phyloP scores from a whole-genome alignment of 192 early-diverging fungal genomes.

The Linnemannia elongata region DNA sequence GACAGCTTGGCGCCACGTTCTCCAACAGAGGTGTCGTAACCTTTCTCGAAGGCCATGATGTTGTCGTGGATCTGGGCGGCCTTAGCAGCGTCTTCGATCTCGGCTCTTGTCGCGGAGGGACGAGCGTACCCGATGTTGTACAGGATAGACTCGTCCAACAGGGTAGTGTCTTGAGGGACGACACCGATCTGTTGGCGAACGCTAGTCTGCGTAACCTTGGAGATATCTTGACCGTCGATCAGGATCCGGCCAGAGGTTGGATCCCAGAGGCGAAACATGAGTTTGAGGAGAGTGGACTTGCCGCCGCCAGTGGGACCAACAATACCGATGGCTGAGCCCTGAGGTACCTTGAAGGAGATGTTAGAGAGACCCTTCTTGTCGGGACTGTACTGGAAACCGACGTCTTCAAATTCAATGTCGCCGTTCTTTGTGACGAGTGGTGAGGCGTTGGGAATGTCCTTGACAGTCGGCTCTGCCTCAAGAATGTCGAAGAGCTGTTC shows the following conservation, averaged over 20 bases:
- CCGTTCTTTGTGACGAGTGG: slow-evolving; percentile 58
- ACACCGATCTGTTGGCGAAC: slow-evolving; percentile 71
- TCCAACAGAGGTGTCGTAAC: slow-evolving; percentile 91
- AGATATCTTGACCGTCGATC: slow-evolving; percentile 75
- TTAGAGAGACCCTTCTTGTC: slow-evolving; percentile 60
- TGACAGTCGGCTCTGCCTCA: slow-evolving; percentile 60
- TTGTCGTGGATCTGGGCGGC: slow-evolving; percentile 82
- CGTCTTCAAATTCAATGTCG: slow-evolving; percentile 72
- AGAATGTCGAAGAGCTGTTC: slow-evolving; percentile 72
- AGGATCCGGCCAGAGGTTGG: slow-evolving; percentile 63
- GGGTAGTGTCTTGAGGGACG: slow-evolving; percentile 66
- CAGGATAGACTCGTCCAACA: slow-evolving; percentile 76
- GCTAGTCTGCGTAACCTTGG: slow-evolving; percentile 64
- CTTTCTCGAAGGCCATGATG: slow-evolving; percentile 76
- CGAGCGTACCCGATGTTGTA: slow-evolving; percentile 79
- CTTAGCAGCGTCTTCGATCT: slow-evolving; percentile 69
- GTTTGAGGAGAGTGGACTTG: slow-evolving; percentile 56
- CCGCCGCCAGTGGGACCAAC: slow-evolving; percentile 72
- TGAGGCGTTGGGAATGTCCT: slow-evolving; percentile 65
- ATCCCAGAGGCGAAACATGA: slow-evolving; percentile 77
- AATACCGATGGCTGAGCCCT: slow-evolving; percentile 72
- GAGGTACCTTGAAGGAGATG: slow-evolving; percentile 67
- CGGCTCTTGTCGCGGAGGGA: slow-evolving; percentile 63
- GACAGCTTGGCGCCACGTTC: slow-evolving; percentile 84
- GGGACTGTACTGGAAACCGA: slow-evolving; percentile 74